Evolutionary conservation across 1,139 yeast genomes (phyloP).

Genomic region (Geotrichum bryndzae): DNA sequence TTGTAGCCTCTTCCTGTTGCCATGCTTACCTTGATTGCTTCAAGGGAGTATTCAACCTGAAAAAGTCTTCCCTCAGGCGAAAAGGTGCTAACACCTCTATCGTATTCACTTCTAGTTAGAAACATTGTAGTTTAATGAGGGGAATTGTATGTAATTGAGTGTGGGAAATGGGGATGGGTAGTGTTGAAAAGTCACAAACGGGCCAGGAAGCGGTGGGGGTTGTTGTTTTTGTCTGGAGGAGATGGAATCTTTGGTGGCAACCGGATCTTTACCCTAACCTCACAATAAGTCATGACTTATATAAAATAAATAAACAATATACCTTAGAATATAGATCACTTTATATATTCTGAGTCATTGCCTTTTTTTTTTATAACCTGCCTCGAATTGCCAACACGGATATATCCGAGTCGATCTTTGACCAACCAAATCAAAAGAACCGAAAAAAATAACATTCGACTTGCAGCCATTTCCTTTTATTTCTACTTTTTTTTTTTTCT

Average conservation of each 20-base stretch:
- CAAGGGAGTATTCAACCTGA: conserved; percentile 96
- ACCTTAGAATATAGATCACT: neutral
- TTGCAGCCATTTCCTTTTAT: neutral
- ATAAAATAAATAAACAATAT: neutral
- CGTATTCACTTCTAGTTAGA: conserved; percentile 97
- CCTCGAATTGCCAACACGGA: neutral
- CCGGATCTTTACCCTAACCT: conserved; percentile 1
- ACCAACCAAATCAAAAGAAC: neutral
- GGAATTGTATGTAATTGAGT: neutral
- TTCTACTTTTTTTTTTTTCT: neutral
- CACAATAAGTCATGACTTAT: neutral
- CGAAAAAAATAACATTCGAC: neutral
- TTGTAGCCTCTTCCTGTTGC: neutral
- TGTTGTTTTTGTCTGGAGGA: neutral
- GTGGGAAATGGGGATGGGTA: neutral
- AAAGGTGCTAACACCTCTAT: conserved; percentile 96
- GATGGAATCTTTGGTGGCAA: neutral
- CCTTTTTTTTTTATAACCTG: neutral
- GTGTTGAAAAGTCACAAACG: neutral
- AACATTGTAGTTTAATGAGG: conserved; percentile 50
- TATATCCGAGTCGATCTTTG: neutral
- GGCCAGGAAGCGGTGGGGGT: neutral
- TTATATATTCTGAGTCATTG: neutral
- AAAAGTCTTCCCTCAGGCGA: conserved; percentile 98
- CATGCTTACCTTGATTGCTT: conserved; percentile 73